Evolutionary conservation across 2,329 filamentous ascomycete genomes (phyloP).

Genomic region (Beauveria brongniartii): DNA sequence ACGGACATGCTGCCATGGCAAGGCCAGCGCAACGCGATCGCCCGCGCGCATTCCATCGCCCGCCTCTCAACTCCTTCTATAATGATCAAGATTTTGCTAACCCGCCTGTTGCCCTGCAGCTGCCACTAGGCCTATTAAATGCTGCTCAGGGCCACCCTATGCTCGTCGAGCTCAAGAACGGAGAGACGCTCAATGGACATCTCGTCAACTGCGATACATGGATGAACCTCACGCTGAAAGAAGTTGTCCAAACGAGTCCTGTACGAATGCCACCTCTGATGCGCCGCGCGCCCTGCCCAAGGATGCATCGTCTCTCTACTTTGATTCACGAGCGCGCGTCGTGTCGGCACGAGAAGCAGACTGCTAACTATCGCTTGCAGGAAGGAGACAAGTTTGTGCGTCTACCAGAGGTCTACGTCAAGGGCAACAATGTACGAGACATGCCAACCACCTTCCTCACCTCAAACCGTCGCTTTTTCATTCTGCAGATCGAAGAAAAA

Average conservation of each 20-base stretch:
- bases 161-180: conserved; percentile 95
- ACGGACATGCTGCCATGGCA: background rate
- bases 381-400: conserved; percentile 92
- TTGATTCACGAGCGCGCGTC: background rate
- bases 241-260: conserved; percentile 92
- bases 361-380: conserved; percentile 26
- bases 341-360: background rate
- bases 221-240: conserved; percentile 98
- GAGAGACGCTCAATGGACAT: conserved; percentile 94
- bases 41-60: background rate
- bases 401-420: conserved; percentile 88
- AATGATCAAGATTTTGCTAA: conserved; percentile 16
- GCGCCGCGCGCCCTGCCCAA: background rate
- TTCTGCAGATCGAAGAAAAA: background rate
- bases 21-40: background rate
- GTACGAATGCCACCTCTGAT: conserved; percentile 32
- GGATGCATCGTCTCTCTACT: background rate
- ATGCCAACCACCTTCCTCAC: background rate
- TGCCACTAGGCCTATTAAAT: conserved; percentile 76
- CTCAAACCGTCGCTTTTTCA: background rate
- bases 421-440: conserved; percentile 83
- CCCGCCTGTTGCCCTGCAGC: conserved; percentile 29
- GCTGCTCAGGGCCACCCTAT: conserved; percentile 96
- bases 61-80: background rate
- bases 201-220: conserved; percentile 96